These are phyloP conservation scores for Tetrahymena thermophila DNA, from an alignment of 73 alveolate genomes.

Conservation along the genomic window DNA sequence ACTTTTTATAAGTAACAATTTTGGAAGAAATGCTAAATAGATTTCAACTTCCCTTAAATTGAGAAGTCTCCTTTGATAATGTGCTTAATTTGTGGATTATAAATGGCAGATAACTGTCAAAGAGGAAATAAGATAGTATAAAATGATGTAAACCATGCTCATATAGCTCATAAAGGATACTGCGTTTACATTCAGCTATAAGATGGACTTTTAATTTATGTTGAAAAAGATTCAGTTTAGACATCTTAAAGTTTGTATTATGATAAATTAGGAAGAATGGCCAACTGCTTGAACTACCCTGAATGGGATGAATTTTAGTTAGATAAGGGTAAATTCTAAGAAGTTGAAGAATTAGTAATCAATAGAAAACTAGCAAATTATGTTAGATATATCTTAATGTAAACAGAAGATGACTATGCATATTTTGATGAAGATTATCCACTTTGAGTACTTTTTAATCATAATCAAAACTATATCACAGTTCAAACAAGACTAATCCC, in stretches of 20 bases:
- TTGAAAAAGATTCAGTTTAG: background rate
- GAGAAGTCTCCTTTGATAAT: background rate
- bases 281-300: background rate
- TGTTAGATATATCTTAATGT: background rate
- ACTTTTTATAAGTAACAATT: background rate
- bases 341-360: background rate
- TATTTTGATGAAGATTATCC: background rate
- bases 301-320: background rate
- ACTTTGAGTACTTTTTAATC: background rate
- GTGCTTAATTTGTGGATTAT: background rate
- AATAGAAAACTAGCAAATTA: background rate
- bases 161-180: background rate
- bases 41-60: background rate
- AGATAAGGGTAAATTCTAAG: background rate
- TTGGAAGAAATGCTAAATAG: background rate
- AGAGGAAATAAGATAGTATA: background rate
- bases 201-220: background rate
- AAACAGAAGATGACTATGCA: background rate
- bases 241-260: background rate
- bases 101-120: background rate
- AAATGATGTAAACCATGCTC: background rate
- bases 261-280: background rate
- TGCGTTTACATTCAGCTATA: background rate
- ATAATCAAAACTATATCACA: too few species aligned
- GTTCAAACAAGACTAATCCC: too few species aligned